Conservation (phyloP, 306 rosid species). For the Gillenia trifoliata region DNA sequence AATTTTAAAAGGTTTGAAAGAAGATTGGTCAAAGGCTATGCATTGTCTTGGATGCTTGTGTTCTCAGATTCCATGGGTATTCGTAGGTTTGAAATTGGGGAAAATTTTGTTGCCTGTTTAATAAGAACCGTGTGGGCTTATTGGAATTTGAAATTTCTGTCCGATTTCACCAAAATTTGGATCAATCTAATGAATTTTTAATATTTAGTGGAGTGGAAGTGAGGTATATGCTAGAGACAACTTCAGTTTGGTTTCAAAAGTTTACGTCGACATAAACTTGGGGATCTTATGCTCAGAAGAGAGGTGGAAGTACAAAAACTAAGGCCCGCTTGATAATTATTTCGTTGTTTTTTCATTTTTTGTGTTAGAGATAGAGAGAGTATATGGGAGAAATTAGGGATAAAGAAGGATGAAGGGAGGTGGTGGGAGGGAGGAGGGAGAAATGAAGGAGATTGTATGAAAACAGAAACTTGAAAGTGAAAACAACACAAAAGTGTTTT, state of each 20-base stretch:
- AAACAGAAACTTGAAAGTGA: too few relatives aligned
- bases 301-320: background rate
- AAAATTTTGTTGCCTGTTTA: background rate
- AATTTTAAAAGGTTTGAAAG: background rate
- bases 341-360: too few relatives aligned
- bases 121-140: background rate
- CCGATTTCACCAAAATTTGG: too few relatives aligned
- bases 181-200: background rate
- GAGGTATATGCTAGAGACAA: background rate
- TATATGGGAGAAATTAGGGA: too few relatives aligned
- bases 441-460: too few relatives aligned
- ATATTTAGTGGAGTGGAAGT: background rate
- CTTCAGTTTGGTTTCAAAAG: background rate
- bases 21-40: background rate
- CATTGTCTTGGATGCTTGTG: background rate
- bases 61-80: background rate
- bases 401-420: too few relatives aligned
- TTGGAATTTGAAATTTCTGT: background rate
- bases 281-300: background rate
- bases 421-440: too few relatives aligned
- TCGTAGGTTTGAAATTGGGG: background rate
- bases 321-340: too few relatives aligned
- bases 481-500: too few relatives aligned
- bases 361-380: too few relatives aligned
- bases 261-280: background rate